phyloP scores from a whole-genome alignment of 2,329 filamentous ascomycete genomes.

The Aspergillus sp. region DNA sequence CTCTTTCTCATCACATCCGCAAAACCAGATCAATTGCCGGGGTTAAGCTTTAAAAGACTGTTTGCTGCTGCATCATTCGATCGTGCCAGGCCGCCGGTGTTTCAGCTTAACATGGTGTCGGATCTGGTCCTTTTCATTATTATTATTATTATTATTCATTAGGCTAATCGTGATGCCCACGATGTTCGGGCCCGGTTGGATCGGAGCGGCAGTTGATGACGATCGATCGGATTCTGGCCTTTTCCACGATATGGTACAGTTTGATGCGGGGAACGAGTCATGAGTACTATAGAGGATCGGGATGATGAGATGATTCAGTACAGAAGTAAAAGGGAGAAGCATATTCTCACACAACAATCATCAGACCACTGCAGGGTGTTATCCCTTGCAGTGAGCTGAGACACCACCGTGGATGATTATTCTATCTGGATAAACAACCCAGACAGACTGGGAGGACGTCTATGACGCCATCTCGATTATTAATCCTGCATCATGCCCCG shows the following conservation, averaged over 20 bases:
- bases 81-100: background rate
- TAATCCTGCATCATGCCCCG: background rate
- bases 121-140: background rate
- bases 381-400: too few species aligned
- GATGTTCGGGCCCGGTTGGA: background rate
- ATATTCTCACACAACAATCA: too few species aligned
- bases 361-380: too few species aligned
- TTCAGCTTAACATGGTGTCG: background rate
- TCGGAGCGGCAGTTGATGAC: background rate
- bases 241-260: too few species aligned
- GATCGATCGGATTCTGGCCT: too few species aligned
- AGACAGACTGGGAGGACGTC: background rate
- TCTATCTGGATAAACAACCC: background rate
- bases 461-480: background rate
- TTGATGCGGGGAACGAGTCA: too few species aligned
- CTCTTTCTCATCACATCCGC: too few species aligned
- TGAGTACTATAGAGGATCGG: too few species aligned
- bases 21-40: background rate
- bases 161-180: background rate
- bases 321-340: too few species aligned
- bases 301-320: too few species aligned
- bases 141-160: too few species aligned
- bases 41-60: background rate
- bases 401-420: too few species aligned
- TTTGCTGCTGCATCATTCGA: background rate